Evolutionary conservation across 2,329 filamentous ascomycete species (phyloP), one percentile per base, ranked within the genome.

Genomic region (Colletotrichum graminicola): DNA sequence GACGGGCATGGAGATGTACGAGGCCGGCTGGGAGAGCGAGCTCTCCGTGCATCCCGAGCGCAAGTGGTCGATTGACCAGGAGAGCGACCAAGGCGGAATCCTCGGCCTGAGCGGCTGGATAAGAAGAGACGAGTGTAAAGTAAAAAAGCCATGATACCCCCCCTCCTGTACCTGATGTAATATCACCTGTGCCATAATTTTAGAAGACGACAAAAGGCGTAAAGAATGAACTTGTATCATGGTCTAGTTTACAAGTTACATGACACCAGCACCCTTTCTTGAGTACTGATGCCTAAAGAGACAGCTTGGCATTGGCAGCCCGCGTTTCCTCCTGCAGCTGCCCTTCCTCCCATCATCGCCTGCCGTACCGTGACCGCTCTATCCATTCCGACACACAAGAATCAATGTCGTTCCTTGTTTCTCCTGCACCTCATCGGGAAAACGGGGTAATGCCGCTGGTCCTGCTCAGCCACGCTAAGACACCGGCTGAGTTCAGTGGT

Each of bases 1-100:
- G 95, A 87, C 95, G 1, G 96, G 92, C 0, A 87, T 95, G 75
- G 95, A 98, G 82, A 98, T 99, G 95, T 98, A 89, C 77, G 88
- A 93, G 80, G 89, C 88, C 1, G 95, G 95, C 0, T 95, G 89
- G 85, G 82, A 84, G 70, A 91, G 90, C 11, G 86, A 88, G 26
- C 77, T 95, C 67, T 85, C 83, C 32, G 87, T 91, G 67, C 79
- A 86, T 57, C 87, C 91, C 2, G 78, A 92, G 56, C 85, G 87
- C 57, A 93, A 90, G 78, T 97, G 94, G 94, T 85, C 90, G 2
- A 87, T 97, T 79, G 93, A 95, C 78, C 82, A 88, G 1, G 75
- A 76, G 36, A 84, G 83, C 26, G 85, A 86, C 8, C 88, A 90
- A 74, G 90, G 90, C 1, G 93, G 93, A 1, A 90, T 96, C 49